Evolutionary conservation across 2,329 filamentous ascomycete species (phyloP).

Genomic region (Exophiala mesophila): DNA sequence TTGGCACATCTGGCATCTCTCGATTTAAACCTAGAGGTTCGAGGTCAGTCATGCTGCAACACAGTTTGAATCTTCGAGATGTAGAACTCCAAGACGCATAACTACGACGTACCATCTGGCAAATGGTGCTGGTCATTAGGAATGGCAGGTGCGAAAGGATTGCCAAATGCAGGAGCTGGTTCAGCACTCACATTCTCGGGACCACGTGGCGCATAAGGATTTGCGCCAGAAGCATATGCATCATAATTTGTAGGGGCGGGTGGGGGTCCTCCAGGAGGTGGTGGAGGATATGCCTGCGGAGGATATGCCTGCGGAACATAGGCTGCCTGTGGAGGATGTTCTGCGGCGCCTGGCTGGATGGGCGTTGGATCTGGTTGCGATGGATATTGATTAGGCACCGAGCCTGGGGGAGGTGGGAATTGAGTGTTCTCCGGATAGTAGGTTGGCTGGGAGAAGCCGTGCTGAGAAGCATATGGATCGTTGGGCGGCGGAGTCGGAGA

Average conservation of each 20-base stretch:
- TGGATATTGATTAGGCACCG: slow-evolving; percentile 34
- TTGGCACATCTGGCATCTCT: slow-evolving; percentile 12
- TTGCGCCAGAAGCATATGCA: slow-evolving; percentile 34
- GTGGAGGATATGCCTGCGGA: slow-evolving; percentile 33
- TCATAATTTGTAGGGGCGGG: slow-evolving; percentile 27
- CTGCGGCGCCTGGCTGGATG: slow-evolving; percentile 12
- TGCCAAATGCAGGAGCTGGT: slow-evolving; percentile 28
- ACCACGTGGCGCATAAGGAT: slow-evolving; percentile 38
- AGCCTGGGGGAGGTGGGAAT: slow-evolving; percentile 40
- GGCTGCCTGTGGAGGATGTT: slow-evolving; percentile 9
- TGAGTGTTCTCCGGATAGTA: slow-evolving; percentile 39
- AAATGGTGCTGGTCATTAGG: slow-evolving; percentile 33
- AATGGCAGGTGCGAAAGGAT: slow-evolving; percentile 28
- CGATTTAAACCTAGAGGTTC: slow-evolving; percentile 20
- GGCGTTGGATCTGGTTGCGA: slow-evolving; percentile 34
- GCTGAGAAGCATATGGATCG: slow-evolving; percentile 30
- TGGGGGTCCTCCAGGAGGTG: slow-evolving; percentile 36
- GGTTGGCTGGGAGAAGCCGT: slow-evolving; percentile 38
- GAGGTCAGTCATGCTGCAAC: no score
- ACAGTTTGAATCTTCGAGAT: no score
- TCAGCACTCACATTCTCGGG: slow-evolving; percentile 49
- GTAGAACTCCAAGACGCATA: slow-evolving; percentile 21
- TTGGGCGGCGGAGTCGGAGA: slow-evolving; percentile 32
- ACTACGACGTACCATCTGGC: slow-evolving; percentile 40
- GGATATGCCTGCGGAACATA: slow-evolving; percentile 11